Base-by-base conservation (phyloP, 805 yeast species). In the Candida odintsovae region DNA sequence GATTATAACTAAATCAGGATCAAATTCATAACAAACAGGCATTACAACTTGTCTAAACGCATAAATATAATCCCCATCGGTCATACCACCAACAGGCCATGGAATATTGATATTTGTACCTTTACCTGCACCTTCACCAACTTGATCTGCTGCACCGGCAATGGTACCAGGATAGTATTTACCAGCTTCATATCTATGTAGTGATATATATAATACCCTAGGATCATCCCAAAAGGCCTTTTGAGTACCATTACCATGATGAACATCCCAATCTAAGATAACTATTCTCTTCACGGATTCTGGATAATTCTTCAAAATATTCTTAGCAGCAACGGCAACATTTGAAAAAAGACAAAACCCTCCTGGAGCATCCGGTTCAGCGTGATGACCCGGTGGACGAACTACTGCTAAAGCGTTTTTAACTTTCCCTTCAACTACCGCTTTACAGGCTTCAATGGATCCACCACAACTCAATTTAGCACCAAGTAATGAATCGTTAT, bases 381-480 rank as follows among this genome's bases (percentile, higher is more conserved):
- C 98, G 62, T 94, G 99, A 69, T 94, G 99, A 7, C 99, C 99
- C 0, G 99, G 99, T 2, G 99, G 99, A 54, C 99, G 79, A 15
- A 94, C 96, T 8, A 94, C 87, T 0, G 99, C 99, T 42, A 94
- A 62, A 0, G 97, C 83, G 62, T 94, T 94, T 61, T 89, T 89
- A 26, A 92, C 98, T 46, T 76, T 71, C 3, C 96, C 95, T 62
- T 90, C 97, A 10, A 94, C 86, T 19, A 94, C 98, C 0, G 98
- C 96, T 53, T 81, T 80, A 64, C 98, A 90, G 1, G 97, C 96
- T 65, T 94, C 98, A 43, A 94, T 94, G 26, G 96, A 84, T 33
- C 99, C 98, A 46, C 99, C 99, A 63, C 97, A 92, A 36, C 96
- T 83, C 37, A 95, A 73, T 63, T 85, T 86, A 2, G 98, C 99